Conservation (phyloP, 495 filamentous ascomycete genomes). For the Annulohypoxylon maeteangense region DNA sequence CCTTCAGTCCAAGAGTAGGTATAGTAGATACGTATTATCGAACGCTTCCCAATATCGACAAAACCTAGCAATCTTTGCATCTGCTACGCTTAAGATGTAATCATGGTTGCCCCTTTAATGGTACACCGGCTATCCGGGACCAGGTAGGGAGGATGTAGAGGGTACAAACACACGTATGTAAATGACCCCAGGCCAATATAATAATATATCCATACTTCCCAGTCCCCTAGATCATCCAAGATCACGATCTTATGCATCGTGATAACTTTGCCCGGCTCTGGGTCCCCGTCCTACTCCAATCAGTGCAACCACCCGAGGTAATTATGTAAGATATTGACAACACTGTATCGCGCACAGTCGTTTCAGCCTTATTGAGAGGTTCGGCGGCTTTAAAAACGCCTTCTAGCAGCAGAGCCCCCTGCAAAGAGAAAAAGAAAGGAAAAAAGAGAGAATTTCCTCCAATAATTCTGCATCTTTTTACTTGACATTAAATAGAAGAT, state of each 20-base stretch:
- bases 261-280: slow-evolving; percentile 24
- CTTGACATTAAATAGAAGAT: not conserved
- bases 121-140: not conserved
- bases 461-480: not conserved
- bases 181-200: slow-evolving; percentile 8
- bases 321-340: slow-evolving; percentile 30
- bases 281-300: not conserved
- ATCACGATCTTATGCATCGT: slow-evolving; percentile 45
- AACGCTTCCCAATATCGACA: not conserved
- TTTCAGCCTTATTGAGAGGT: slow-evolving; percentile 38
- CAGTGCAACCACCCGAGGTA: slow-evolving; percentile 20
- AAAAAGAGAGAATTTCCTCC: not conserved
- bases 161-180: not conserved
- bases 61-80: slow-evolving; percentile 8
- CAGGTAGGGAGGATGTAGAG: not conserved
- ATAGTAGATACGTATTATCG: not conserved
- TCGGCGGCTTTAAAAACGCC: not conserved
- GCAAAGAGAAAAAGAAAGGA: not conserved
- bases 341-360: slow-evolving; percentile 19
- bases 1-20: not conserved
- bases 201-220: slow-evolving; percentile 3
- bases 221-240: slow-evolving; percentile 23
- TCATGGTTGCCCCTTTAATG: slow-evolving; percentile 8
- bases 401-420: slow-evolving; percentile 8
- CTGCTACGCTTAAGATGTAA: not conserved